Evolutionary conservation across 2,329 filamentous ascomycete species (phyloP), one percentile per base, ranked within the genome.

Genomic region (Fusarium domesticum): DNA sequence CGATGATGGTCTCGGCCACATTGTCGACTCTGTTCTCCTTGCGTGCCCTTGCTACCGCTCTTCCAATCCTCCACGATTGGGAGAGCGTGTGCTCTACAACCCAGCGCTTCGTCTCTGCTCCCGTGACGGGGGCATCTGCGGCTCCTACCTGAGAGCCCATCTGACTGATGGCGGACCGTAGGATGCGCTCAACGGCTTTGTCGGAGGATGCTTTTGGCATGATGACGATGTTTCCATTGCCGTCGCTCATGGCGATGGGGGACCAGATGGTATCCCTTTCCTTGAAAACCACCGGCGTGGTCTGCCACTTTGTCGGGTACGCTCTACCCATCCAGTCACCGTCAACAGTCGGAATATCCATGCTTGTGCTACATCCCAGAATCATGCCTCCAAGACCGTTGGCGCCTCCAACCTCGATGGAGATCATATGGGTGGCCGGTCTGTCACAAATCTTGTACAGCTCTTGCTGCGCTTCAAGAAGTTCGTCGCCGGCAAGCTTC

Each of bases 371-470:
- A 0, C 76, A 75, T 5, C 79, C 79, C 5, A 82, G 63, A 4
- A 81, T 70, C 63, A 84, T 67, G 7, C 76, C 74, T 50, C 80
- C 74, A 7, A 84, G 66, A 1, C 82, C 81, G 50, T 86, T 86
- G 5, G 74, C 75, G 6, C 83, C 83, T n/a, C 83, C 83, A 42
- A 86, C 83, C 55, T 86, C 83, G 10, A 84, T 62, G 1, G 78
- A 73, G 48, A 85, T 78, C 48, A 84, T 76, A 30, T 79, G 77
- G 16, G 80, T 76, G 17, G 77, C 72, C 1, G 61, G 58, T 14
- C 63, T 59, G 30, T 70, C 65, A 37, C 74, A 67, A 19, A 75
- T 72, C 37, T 75, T 73, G 61, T 76, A 80, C 10, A 84, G 66
- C 54, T 78, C 77, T 1, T 56, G 53, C 46, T 77, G 75, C 3